phyloP scores from a whole-genome alignment of 208 protist genomes.

The Trypanosoma cruzi region DNA sequence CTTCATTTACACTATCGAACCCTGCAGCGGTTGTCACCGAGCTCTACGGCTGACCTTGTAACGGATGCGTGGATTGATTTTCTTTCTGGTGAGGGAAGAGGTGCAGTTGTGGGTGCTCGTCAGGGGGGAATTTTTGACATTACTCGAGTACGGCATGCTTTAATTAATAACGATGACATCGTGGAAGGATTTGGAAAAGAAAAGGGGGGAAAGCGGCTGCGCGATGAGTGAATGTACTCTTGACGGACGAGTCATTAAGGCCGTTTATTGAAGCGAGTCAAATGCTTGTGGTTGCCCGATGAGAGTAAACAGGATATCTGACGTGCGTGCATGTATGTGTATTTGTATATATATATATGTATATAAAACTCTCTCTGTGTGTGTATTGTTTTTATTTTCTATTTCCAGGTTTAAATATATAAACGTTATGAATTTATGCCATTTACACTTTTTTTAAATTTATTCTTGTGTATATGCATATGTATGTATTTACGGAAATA shows the following conservation, averaged over 20 bases:
- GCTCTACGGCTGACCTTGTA: slow-evolving; percentile 18
- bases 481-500: slow-evolving; percentile 2
- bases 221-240: neutral
- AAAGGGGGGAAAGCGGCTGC: neutral
- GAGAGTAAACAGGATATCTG: neutral
- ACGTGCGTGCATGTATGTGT: neutral
- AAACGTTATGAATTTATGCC: too few relatives aligned
- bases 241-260: neutral
- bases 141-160: neutral
- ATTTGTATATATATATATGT: neutral
- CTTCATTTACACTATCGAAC: slow-evolving; percentile 19
- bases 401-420: too few relatives aligned
- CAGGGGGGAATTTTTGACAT: slow-evolving; percentile 1
- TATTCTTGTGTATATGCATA: slow-evolving; percentile 4
- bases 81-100: slow-evolving; percentile 21
- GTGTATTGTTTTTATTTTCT: neutral
- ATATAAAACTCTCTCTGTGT: neutral
- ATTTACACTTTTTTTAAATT: too few relatives aligned
- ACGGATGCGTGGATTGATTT: slow-evolving; percentile 27
- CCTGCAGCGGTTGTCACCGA: slow-evolving; percentile 16
- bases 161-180: neutral
- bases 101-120: neutral
- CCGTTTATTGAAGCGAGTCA: neutral
- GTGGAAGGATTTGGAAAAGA: neutral
- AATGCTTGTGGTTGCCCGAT: neutral